Evolutionary conservation across 1,284 basidiomycete genomes (phyloP).

Genomic region (Cystobasidium sp.): DNA sequence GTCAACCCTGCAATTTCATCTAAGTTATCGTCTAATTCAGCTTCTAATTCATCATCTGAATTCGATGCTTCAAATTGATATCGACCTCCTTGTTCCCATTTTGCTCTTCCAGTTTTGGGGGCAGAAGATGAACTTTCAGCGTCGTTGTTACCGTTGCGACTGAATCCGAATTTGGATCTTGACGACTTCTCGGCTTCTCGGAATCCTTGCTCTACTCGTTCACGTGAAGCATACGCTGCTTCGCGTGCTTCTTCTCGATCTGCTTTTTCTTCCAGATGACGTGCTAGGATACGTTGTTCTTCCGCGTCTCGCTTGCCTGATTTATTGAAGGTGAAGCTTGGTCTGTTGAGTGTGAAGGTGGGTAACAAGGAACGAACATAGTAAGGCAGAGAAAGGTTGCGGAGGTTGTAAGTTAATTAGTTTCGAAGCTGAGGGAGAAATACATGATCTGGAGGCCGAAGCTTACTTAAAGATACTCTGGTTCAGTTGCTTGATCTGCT

Average conservation of each 20-base stretch:
- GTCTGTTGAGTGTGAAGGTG: neutral
- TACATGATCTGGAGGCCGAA: too few species aligned
- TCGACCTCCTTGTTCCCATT: slow-evolving; percentile 59
- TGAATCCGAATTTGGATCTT: slow-evolving; percentile 47
- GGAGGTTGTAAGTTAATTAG: too few species aligned
- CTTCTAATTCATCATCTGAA: slow-evolving; percentile 86
- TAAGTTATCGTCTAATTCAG: slow-evolving; percentile 85
- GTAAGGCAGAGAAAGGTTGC: neutral
- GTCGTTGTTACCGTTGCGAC: slow-evolving; percentile 59
- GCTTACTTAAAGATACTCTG: slow-evolving; percentile 79
- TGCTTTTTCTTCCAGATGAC: slow-evolving; percentile 84
- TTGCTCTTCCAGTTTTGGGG: slow-evolving; percentile 30
- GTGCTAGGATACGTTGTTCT: slow-evolving; percentile 82
- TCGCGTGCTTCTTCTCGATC: slow-evolving; percentile 83
- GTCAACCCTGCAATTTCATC: slow-evolving; percentile 83
- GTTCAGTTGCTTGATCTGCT: slow-evolving; percentile 91
- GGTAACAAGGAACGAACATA: neutral
- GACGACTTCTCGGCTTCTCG: slow-evolving; percentile 62
- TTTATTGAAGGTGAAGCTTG: slow-evolving; percentile 54
- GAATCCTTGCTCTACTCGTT: slow-evolving; percentile 76
- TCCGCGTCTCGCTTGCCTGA: slow-evolving; percentile 86
- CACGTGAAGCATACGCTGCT: slow-evolving; percentile 85
- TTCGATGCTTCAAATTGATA: slow-evolving; percentile 94
- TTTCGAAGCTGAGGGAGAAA: too few species aligned
- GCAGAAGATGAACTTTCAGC: slow-evolving; percentile 14